These are phyloP conservation scores for Abrus precatorius DNA, from an alignment of 306 rosid species.

Conservation along the genomic window DNA sequence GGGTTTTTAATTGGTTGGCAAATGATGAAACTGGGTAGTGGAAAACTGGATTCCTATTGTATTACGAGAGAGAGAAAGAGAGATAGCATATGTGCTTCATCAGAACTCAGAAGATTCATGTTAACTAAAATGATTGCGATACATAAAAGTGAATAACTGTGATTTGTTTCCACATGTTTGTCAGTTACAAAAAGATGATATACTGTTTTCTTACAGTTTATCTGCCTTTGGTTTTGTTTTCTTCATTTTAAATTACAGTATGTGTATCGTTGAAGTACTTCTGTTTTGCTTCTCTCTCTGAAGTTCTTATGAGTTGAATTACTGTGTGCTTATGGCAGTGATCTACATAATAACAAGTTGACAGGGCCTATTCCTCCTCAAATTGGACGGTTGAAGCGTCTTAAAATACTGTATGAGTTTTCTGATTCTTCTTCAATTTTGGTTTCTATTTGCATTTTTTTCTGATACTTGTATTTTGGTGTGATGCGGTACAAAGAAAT, in stretches of 20 bases:
- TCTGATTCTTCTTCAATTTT: conserved; percentile 35
- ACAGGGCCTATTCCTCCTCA: conserved; percentile 99
- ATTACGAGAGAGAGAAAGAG: neutral
- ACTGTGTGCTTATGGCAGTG: conserved; percentile 66
- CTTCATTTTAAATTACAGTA: neutral
- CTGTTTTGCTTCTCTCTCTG: neutral
- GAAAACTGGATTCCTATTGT: conserved; percentile 19
- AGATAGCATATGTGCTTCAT: neutral
- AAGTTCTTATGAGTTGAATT: conserved; percentile 21
- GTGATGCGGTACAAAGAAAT: neutral
- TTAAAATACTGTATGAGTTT: conserved; percentile 76
- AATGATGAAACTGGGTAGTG: neutral
- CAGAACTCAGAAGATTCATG: neutral
- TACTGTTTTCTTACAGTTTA: neutral
- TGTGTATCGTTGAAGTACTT: conserved; percentile 15
- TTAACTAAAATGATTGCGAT: neutral
- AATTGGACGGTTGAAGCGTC: conserved; percentile 95
- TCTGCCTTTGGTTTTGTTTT: conserved; percentile 8
- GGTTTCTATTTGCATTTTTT: conserved; percentile 11
- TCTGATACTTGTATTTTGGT: conserved; percentile 25
- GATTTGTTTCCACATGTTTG: conserved; percentile 21
- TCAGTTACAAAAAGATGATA: neutral
- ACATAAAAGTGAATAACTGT: neutral
- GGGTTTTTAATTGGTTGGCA: conserved; percentile 3
- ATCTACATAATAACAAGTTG: conserved; percentile 96